Percentiles rank a stretch among this genome's conserved stretches.
Evolutionary conservation across 2,329 filamentous ascomycete species (phyloP).

Genomic region (Fonsecaea nubica): DNA sequence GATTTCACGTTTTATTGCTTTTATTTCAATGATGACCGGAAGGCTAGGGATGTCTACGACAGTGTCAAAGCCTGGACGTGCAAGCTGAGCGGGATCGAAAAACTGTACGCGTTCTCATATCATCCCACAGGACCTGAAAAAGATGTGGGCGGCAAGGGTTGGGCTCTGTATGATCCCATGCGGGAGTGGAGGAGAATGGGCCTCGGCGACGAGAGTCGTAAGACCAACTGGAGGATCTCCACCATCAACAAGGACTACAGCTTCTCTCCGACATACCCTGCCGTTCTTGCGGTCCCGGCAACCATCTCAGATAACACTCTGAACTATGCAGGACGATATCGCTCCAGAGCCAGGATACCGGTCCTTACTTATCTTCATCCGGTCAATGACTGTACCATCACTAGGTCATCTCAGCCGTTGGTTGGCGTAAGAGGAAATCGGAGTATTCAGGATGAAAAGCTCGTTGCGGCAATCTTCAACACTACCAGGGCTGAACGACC

Average conservation of each 20-base stretch:
- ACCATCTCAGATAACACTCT: slow-evolving; percentile 96
- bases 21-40: slow-evolving; percentile 74
- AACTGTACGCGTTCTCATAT: slow-evolving; percentile 89
- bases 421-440: slow-evolving; percentile 85
- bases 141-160: slow-evolving; percentile 69
- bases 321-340: slow-evolving; percentile 88
- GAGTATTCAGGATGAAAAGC: slow-evolving; percentile 93
- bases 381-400: slow-evolving; percentile 95
- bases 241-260: slow-evolving; percentile 87
- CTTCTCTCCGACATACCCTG: slow-evolving; percentile 93
- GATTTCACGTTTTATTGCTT: slow-evolving; percentile 95
- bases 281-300: slow-evolving; percentile 80
- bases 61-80: slow-evolving; percentile 82
- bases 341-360: slow-evolving; percentile 87
- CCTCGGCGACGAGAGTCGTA: slow-evolving; percentile 77
- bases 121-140: slow-evolving; percentile 73
- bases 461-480: slow-evolving; percentile 90
- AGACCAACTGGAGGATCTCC: slow-evolving; percentile 87
- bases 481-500: slow-evolving; percentile 63
- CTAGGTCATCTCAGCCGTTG: slow-evolving; percentile 88
- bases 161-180: slow-evolving; percentile 82
- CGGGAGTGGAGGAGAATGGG: slow-evolving; percentile 88
- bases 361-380: slow-evolving; percentile 93
- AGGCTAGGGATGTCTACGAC: slow-evolving; percentile 85
- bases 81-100: slow-evolving; percentile 81